Base-by-base conservation (phyloP, 768 basidiomycete species). In the Xerocomellus intermedius region DNA sequence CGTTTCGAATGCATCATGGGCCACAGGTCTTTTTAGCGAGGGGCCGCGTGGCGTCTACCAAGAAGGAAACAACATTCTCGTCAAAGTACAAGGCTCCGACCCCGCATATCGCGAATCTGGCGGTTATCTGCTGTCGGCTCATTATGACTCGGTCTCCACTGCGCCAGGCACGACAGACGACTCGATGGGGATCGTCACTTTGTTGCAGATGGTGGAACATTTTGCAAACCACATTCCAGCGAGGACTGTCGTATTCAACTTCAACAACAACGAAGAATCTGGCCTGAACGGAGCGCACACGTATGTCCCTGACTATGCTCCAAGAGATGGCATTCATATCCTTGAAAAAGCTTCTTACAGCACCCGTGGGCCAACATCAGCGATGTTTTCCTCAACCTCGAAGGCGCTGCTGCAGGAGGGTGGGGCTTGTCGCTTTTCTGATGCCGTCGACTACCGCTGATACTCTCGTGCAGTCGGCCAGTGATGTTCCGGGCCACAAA, bases 181-280 rank as follows among this genome's bases (percentile, higher is more conserved):
- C 56, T 87, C 87, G 16, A 89, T 90, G 81, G 86, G 84, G 12
- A 76, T 87, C 6, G 82, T 74, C 5, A 85, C 85, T 0, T 70
- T 89, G 1, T 66, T 91, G 24, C 85, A 88, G 53, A 76, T 93
- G 60, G 73, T 89, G 35, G 72, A 82, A 38, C 79, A 82, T 58
- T 74, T 84, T 49, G 74, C 77, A 0, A 69, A 72, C 52, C 74
- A 83, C 38, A 73, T 77, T 8, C 81, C 81, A 1, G 69, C 73
- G 39, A 77, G 83, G 37, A 88, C 87, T 0, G 85, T 85, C 7
- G 70, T 94, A 4, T 91, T 93, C 75, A 90, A 92, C 62, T 80
- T 91, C 67, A 94, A 94, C 68, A 92, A 93, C 56, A 91, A 86
- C 1, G 91, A 93, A 64, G 91, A 94, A 62, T 83, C 89, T 66